A percentile compares a stretch with the other conserved stretches of the same genome.
Conservation (phyloP, 2,329 filamentous ascomycete species). For the Metarhizium anisopliae region DNA sequence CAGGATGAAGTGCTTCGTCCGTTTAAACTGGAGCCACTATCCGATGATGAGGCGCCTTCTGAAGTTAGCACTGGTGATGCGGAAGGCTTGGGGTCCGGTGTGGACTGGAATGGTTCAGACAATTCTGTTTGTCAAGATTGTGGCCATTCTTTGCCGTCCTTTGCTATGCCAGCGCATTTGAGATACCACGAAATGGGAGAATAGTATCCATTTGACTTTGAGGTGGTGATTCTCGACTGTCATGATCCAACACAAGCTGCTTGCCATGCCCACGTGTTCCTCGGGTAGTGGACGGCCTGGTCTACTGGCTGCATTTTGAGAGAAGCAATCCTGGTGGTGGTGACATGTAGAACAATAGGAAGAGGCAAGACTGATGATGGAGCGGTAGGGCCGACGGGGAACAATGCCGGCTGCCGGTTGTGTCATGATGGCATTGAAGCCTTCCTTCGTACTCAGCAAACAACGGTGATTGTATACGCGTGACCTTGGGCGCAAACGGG, state of each 20-base stretch:
- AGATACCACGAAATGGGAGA: constrained; percentile 26
- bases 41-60: constrained; percentile 12
- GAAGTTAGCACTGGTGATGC: constrained; percentile 15
- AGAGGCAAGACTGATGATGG: not conserved
- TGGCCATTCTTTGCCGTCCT: constrained; percentile 43
- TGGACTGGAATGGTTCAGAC: constrained; percentile 22
- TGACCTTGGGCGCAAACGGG: not conserved
- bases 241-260: not conserved
- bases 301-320: not conserved
- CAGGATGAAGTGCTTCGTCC: constrained; percentile 63
- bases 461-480: not conserved
- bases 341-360: not conserved
- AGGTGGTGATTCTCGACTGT: not conserved
- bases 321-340: not conserved
- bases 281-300: constrained; percentile 2
- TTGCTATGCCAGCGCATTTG: constrained; percentile 48
- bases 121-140: constrained; percentile 36
- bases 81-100: constrained; percentile 12
- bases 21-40: constrained; percentile 45
- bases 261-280: not conserved
- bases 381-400: not conserved
- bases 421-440: not conserved
- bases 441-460: not conserved
- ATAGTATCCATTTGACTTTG: not conserved
- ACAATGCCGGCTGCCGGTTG: not conserved